Percentiles rank a stretch among this genome's conserved stretches.
Conservation (phyloP, 306 rosid genomes). For the Boehmeria nivea region DNA sequence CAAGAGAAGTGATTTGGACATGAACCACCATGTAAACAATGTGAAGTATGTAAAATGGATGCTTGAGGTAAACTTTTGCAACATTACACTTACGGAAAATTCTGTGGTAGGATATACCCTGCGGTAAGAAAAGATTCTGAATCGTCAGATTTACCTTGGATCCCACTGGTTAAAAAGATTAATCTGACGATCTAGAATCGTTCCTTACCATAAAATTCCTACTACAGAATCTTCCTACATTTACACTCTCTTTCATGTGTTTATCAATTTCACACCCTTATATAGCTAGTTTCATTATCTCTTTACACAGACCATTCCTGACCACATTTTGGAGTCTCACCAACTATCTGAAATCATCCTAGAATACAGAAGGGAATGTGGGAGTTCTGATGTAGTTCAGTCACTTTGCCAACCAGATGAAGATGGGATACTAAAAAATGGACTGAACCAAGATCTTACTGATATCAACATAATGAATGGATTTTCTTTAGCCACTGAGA, state of each 20-base stretch:
- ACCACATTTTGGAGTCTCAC: conserved; percentile 54
- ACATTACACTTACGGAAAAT: background rate
- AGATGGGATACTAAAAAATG: conserved; percentile 46
- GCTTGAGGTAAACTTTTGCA: conserved; percentile 87
- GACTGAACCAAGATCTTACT: too few relatives aligned
- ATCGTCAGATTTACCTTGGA: too few relatives aligned
- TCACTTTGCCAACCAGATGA: conserved; percentile 77
- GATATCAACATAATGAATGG: conserved; percentile 43
- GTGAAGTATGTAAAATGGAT: conserved; percentile 88
- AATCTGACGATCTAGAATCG: too few relatives aligned
- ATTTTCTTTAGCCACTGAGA: conserved; percentile 55
- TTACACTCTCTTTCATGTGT: background rate
- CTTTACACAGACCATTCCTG: conserved; percentile 59
- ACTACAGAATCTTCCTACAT: too few relatives aligned
- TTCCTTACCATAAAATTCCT: too few relatives aligned
- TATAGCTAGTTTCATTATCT: conserved; percentile 6
- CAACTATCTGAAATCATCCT: conserved; percentile 62
- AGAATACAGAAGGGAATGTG: conserved; percentile 82
- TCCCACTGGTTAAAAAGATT: too few relatives aligned
- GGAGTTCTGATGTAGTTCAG: conserved; percentile 66
- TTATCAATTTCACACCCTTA: background rate
- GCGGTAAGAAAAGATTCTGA: too few relatives aligned
- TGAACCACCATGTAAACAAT: conserved; percentile 92
- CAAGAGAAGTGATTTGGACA: conserved; percentile 84
- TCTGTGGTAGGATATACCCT: too few relatives aligned